Evolutionary conservation across 192 early-diverging fungal species (phyloP).

Genomic region (Coemansia erecta): DNA sequence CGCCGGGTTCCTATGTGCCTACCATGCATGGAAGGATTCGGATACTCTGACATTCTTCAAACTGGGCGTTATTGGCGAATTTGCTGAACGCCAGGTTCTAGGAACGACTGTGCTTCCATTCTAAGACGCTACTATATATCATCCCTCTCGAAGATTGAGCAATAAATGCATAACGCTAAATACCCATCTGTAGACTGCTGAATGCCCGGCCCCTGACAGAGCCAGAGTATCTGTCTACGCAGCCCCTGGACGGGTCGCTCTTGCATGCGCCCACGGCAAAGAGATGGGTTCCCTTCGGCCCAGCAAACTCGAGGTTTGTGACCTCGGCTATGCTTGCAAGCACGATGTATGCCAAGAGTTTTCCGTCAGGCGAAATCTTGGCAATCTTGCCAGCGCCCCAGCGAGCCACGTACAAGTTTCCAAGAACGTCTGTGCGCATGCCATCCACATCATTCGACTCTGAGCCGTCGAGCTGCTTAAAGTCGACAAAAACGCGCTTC

Average conservation of each 20-base stretch:
- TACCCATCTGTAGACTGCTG: conserved; percentile 5
- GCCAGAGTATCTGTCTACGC: conserved; percentile 34
- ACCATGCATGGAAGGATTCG: conserved; percentile 42
- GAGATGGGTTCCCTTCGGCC: conserved; percentile 43
- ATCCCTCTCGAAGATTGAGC: too few relatives aligned
- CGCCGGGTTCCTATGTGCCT: conserved; percentile 27
- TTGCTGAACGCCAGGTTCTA: conserved; percentile 51
- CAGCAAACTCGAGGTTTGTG: conserved; percentile 56
- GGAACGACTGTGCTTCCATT: conserved; percentile 45
- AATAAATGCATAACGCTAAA: too few relatives aligned
- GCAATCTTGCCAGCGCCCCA: conserved; percentile 54
- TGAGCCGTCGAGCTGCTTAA: conserved; percentile 47
- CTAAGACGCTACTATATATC: conserved; percentile 2
- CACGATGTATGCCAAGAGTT: conserved; percentile 34
- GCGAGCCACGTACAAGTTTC: conserved; percentile 59
- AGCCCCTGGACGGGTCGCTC: conserved; percentile 42
- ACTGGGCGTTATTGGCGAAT: conserved; percentile 45
- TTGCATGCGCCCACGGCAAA: conserved; percentile 56
- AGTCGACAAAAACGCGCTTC: conserved; percentile 47
- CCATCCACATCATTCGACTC: conserved; percentile 55
- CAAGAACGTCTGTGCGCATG: conserved; percentile 54
- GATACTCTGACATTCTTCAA: conserved; percentile 53
- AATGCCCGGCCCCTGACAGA: conserved; percentile 27
- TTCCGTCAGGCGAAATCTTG: conserved; percentile 44
- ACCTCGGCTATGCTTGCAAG: conserved; percentile 23